Percentiles rank a stretch among this genome's conserved stretches.
These are phyloP conservation scores for Lactifluus piperatus DNA, from an alignment of 768 basidiomycete species.

Conservation along the genomic window DNA sequence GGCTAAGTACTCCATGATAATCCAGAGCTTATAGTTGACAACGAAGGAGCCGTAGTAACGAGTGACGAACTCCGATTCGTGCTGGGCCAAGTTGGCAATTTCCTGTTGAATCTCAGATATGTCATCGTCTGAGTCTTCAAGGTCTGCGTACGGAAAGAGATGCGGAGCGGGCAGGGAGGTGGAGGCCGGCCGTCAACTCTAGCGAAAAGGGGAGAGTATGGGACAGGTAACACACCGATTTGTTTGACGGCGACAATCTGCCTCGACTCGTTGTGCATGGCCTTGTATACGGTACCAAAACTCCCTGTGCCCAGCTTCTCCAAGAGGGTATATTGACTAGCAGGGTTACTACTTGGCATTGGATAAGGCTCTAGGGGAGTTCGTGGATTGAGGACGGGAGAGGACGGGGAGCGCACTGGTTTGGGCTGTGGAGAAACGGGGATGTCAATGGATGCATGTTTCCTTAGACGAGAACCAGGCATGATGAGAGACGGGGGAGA, in stretches of 20 bases:
- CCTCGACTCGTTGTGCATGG: slow-evolving; percentile 87
- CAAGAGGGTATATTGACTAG: slow-evolving; percentile 83
- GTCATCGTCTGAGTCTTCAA: slow-evolving; percentile 98
- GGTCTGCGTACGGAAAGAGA: slow-evolving; percentile 41
- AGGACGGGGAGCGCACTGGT: slow-evolving; percentile 39
- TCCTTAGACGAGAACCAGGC: slow-evolving; percentile 11
- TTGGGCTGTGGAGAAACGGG: slow-evolving; percentile 32
- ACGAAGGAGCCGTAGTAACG: slow-evolving; percentile 97
- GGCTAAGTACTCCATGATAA: slow-evolving; percentile 98
- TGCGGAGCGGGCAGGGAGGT: background rate
- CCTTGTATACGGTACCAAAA: slow-evolving; percentile 97
- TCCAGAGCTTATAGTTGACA: slow-evolving; percentile 96
- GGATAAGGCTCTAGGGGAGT: slow-evolving; percentile 53
- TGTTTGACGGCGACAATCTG: slow-evolving; percentile 98
- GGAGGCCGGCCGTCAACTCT: background rate
- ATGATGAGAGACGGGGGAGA: slow-evolving; percentile 4
- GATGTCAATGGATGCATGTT: slow-evolving; percentile 12
- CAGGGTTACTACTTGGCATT: slow-evolving; percentile 69
- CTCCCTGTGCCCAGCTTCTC: slow-evolving; percentile 97
- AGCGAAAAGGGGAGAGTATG: background rate
- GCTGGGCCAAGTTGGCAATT: slow-evolving; percentile 91
- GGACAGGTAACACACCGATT: slow-evolving; percentile 57
- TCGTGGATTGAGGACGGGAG: slow-evolving; percentile 38
- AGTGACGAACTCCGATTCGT: slow-evolving; percentile 95
- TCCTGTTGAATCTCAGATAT: slow-evolving; percentile 98